Evolutionary conservation across 1,284 basidiomycete species (phyloP), one percentile per base, ranked within the genome.

Genomic region (Athelia psychrophila): DNA sequence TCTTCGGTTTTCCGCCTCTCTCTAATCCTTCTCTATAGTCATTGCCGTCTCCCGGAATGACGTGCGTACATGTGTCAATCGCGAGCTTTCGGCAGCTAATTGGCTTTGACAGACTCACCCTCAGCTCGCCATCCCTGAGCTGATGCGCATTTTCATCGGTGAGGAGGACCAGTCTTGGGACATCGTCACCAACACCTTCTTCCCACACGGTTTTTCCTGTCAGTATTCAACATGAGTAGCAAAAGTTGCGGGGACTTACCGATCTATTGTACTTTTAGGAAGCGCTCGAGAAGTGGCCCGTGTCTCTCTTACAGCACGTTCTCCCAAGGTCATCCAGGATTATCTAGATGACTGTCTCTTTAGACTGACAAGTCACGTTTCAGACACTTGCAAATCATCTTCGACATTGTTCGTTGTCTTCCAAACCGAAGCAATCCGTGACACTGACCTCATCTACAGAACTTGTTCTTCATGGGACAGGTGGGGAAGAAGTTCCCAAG

Each of bases 41-140:
- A 86, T 91, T 58, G 90, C 91, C 16, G 94, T 95, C 57, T 93
- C 96, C 67, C 81, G 94, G 25, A 94, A 95, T 62, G 92, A 92
- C 58, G 87, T 88, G 58, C 48, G 81, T 60, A 23, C 18, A 49
- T 12, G n/a, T 19, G 18, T 3, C 50, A 46, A 2, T 18, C 24
- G 0, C 38, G 13, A 8, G 38, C n/a, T 22, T 18, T 16, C 46
- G 44, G 15, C 35, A n/a, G 15, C 13, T 30, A 36, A 16, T 5
- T 15, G 27, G 30, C 38, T n/a, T 25, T 49, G 32, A 54, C 56
- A 95, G 84, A 96, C 95, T 2, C 94, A 97, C 69, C 94, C 95
- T 0, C 95, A 93, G 5, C 79, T 96, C 51, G 91, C 93, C 9
- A 92, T 97, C 60, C 91, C 91, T n/a, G 95, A 97, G 69, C 75